phyloP scores from a whole-genome alignment of 352 stramenopile genomes.

The Globisporangium acanthophoron region DNA sequence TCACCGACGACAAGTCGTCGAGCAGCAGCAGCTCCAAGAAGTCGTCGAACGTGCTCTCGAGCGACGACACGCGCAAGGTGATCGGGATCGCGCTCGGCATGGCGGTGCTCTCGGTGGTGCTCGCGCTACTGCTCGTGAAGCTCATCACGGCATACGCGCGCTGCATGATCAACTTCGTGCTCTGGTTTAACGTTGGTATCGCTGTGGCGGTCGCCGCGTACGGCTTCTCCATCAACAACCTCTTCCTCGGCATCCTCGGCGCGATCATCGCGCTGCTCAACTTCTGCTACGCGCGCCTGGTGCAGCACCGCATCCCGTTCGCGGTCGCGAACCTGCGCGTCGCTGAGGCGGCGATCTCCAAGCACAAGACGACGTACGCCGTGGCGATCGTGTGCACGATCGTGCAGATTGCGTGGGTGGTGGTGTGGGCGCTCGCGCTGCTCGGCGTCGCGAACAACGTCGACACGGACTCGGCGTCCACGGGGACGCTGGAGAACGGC shows the following conservation, averaged over 20 bases:
- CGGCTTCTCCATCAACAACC: slow-evolving; percentile 59
- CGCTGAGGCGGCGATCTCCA: slow-evolving; percentile 84
- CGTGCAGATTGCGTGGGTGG: slow-evolving; percentile 87
- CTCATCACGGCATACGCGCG: slow-evolving; percentile 74
- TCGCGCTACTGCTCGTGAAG: slow-evolving; percentile 67
- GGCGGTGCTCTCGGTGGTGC: slow-evolving; percentile 48
- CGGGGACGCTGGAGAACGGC: slow-evolving; percentile 12
- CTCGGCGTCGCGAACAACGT: slow-evolving; percentile 86
- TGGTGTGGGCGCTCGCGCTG: slow-evolving; percentile 85
- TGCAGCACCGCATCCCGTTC: slow-evolving; percentile 91
- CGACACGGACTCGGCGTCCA: slow-evolving; percentile 24
- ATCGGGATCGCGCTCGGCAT: slow-evolving; percentile 49
- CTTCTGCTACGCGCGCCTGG: slow-evolving; percentile 82
- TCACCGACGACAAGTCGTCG: slow-evolving; percentile 22
- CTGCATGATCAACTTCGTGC: slow-evolving; percentile 80
- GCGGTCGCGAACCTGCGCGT: slow-evolving; percentile 90
- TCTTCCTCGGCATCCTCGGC: slow-evolving; percentile 66
- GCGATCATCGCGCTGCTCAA: slow-evolving; percentile 59
- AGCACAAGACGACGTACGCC: slow-evolving; percentile 85
- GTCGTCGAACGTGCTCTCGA: slow-evolving; percentile 41
- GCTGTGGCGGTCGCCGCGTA: slow-evolving; percentile 59
- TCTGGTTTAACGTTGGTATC: slow-evolving; percentile 84
- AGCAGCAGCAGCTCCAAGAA: slow-evolving; percentile 15
- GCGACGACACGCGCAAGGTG: slow-evolving; percentile 55
- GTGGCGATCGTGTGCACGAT: slow-evolving; percentile 85